Evolutionary conservation across 768 basidiomycete species (phyloP), one percentile per base, ranked within the genome.

Genomic region (Tephrocybe sp.): DNA sequence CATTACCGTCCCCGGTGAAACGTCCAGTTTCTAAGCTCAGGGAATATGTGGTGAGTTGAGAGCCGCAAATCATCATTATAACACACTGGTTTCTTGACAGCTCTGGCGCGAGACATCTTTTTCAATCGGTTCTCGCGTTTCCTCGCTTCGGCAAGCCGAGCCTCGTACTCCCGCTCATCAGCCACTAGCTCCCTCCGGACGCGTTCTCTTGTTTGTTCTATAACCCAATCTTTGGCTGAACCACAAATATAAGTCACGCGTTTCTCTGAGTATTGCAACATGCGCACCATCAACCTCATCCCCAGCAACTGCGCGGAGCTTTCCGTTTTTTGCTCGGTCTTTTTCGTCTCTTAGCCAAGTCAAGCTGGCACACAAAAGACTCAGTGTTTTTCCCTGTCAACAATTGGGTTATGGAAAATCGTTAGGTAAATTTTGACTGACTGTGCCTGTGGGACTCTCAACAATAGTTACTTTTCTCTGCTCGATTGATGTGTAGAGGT

Each of bases 401-500:
- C 11, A 11, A 23, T 9, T 52, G 25, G 30, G 26, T 39, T 6
- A 38, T 11, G 21, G 17, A 20, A 25, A 4, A n/a, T n/a, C n/a
- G n/a, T 18, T 48, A 33, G 3, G 34, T 7, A 10, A 20, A 45
- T 10, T 30, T 37, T 1, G 26, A 61, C 80, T 66, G 51, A 91
- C 92, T 21, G 92, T 94, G 59, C 92, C 93, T 0, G 93, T 94
- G 0, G 93, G 93, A 58, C 88, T 90, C 67, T 94, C 92, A 25
- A 95, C 78, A 43, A 98, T 86, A 1, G 92, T 81, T 15, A 97
- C 80, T 57, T 84, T 83, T 39, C 72, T 73, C n/a, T 71, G 58
- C 65, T 95, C 92, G 39, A 97, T 88, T 0, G 87, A 77, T 5
- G 76, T 60, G 66, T 94, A 98, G 1, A 98, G 72, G 56, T 93